Evolutionary conservation across 2,329 filamentous ascomycete species (phyloP).

Genomic region (Fusarium burgessii): DNA sequence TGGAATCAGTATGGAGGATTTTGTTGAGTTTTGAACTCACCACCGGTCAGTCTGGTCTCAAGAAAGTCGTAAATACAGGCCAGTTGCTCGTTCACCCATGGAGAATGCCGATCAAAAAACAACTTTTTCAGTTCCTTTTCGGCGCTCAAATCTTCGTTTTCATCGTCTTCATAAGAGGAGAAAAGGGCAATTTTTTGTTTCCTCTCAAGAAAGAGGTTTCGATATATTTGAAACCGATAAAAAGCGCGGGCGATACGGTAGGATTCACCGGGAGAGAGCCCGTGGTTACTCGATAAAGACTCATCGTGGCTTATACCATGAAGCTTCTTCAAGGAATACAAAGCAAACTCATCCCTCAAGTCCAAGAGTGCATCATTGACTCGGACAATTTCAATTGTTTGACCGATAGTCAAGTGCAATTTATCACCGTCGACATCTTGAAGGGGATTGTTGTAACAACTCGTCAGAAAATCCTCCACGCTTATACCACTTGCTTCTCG

Average conservation of each 20-base stretch:
- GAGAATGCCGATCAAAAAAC: conserved; percentile 39
- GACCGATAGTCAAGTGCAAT: conserved; percentile 19
- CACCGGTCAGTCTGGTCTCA: conserved; percentile 34
- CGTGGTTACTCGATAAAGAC: background rate
- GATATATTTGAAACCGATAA: conserved; percentile 42
- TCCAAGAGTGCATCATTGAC: conserved; percentile 25
- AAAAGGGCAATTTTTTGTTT: conserved; percentile 11
- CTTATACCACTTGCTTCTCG: conserved; percentile 14
- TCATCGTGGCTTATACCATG: conserved; percentile 24
- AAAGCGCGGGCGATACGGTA: conserved; percentile 38
- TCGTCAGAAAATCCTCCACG: conserved; percentile 23
- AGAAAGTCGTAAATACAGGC: conserved; percentile 40
- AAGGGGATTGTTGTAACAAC: conserved; percentile 28
- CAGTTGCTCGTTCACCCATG: conserved; percentile 43
- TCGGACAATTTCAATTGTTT: conserved; percentile 30
- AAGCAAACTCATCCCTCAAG: conserved; percentile 23
- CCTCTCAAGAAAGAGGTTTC: conserved; percentile 35
- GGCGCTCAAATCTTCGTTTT: background rate
- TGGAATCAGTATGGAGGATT: background rate
- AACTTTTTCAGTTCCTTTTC: conserved; percentile 29
- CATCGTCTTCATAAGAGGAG: background rate
- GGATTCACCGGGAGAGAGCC: conserved; percentile 16
- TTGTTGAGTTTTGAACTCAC: conserved; percentile 14
- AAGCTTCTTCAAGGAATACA: conserved; percentile 27
- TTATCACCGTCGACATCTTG: conserved; percentile 11